Evolutionary conservation across 2,329 filamentous ascomycete genomes (phyloP).

Genomic region (Cyphellophora europaea): DNA sequence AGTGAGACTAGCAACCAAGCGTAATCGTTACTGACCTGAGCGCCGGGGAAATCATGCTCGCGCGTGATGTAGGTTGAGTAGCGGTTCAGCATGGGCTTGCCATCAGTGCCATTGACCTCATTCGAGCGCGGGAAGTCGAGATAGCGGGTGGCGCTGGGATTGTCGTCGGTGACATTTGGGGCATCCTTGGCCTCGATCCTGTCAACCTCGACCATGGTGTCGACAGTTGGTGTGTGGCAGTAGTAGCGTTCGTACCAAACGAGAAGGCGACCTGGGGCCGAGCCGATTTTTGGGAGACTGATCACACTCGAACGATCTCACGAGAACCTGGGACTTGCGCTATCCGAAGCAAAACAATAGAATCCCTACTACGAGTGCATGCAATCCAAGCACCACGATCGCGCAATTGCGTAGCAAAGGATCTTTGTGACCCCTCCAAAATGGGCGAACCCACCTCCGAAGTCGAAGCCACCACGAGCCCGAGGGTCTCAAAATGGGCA

Average conservation of each 20-base stretch:
- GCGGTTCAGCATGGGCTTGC: slow-evolving; percentile 64
- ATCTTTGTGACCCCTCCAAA: no score
- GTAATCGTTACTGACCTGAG: slow-evolving; percentile 55
- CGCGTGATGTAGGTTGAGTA: slow-evolving; percentile 77
- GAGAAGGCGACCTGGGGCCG: slow-evolving; percentile 18
- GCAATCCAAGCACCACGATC: no score
- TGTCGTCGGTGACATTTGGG: not conserved
- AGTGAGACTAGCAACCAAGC: no score
- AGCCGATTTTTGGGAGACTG: slow-evolving; percentile 8
- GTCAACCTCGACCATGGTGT: not conserved
- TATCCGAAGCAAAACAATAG: no score
- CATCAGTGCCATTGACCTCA: slow-evolving; percentile 43
- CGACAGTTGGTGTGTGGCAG: no score
- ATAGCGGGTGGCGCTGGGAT: slow-evolving; percentile 30
- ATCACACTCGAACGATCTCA: not conserved
- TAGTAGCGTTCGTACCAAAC: no score
- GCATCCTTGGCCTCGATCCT: not conserved
- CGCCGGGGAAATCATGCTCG: slow-evolving; percentile 82
- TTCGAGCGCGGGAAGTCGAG: slow-evolving; percentile 49
- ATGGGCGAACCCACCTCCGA: no score
- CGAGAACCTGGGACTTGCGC: no score
- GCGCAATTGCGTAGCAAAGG: no score
- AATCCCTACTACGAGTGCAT: no score
- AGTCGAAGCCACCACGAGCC: no score
- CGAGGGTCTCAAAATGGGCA: no score